Evolutionary conservation across 352 stramenopile genomes (phyloP).

Genomic region (Pythium rhizo-oryzae): DNA sequence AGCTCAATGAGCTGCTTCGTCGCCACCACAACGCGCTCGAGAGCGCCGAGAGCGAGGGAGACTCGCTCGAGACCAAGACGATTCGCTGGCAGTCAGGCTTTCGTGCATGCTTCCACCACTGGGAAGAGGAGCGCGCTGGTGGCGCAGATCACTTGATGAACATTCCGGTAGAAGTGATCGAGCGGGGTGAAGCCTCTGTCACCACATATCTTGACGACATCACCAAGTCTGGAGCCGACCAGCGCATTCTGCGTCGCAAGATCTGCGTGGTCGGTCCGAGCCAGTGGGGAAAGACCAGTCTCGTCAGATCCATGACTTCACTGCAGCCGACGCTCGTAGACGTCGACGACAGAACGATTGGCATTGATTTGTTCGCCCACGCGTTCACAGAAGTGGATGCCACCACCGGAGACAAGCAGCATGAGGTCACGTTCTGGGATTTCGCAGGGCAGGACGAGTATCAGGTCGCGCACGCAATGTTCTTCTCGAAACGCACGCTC

Average conservation of each 20-base stretch:
- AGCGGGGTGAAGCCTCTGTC: conserved; percentile 22
- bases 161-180: conserved; percentile 28
- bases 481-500: conserved; percentile 28
- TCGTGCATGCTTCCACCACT: conserved; percentile 5
- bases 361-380: conserved; percentile 36
- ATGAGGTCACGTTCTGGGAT: conserved; percentile 29
- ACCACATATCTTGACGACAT: conserved; percentile 22
- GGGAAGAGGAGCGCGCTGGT: not conserved
- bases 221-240: not conserved
- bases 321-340: conserved; percentile 12
- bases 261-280: conserved; percentile 38
- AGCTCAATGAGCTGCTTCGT: not conserved
- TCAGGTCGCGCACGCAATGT: conserved; percentile 23
- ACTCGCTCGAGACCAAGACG: conserved; percentile 16
- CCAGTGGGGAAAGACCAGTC: conserved; percentile 39
- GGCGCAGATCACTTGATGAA: not conserved
- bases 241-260: conserved; percentile 29
- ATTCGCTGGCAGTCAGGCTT: conserved; percentile 7
- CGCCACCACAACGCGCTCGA: conserved; percentile 2
- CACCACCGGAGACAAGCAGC: not conserved
- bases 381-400: conserved; percentile 15
- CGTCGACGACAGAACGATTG: conserved; percentile 33
- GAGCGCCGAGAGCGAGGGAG: not conserved
- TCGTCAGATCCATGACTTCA: conserved; percentile 35
- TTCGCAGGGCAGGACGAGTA: conserved; percentile 24